Evolutionary conservation across 1,139 yeast species (phyloP).

Genomic region (Geotrichum macrosporum): DNA sequence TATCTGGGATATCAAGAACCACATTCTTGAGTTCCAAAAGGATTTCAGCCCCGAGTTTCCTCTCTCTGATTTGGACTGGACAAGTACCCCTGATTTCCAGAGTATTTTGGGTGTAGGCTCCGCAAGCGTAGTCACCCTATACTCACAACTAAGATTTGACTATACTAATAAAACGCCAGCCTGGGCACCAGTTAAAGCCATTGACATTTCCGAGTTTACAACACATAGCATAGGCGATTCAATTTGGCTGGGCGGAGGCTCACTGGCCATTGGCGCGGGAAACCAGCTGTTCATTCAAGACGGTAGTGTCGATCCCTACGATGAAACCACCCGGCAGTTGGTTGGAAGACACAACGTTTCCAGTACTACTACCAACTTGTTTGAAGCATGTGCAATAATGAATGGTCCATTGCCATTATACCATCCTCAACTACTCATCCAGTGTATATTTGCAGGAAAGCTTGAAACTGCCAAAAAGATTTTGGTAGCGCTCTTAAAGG

Average conservation of each 20-base stretch:
- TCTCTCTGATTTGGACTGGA: slow-evolving; percentile 75
- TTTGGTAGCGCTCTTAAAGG: slow-evolving; percentile 47
- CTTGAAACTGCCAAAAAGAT: slow-evolving; percentile 54
- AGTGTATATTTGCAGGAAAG: slow-evolving; percentile 64
- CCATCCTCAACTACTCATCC: slow-evolving; percentile 87
- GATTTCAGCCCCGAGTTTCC: slow-evolving; percentile 35
- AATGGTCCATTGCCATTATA: slow-evolving; percentile 88
- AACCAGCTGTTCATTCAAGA: slow-evolving; percentile 84
- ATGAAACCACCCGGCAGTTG: slow-evolving; percentile 44
- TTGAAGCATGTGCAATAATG: slow-evolving; percentile 65
- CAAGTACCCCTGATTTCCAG: slow-evolving; percentile 58
- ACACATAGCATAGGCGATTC: slow-evolving; percentile 84
- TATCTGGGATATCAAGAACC: slow-evolving; percentile 72
- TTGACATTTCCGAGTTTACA: slow-evolving; percentile 68
- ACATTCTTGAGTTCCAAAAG: slow-evolving; percentile 61
- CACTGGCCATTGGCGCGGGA: slow-evolving; percentile 79
- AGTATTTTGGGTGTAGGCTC: slow-evolving; percentile 81
- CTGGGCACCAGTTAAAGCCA: slow-evolving; percentile 68
- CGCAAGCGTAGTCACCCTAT: slow-evolving; percentile 54
- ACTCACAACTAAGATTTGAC: slow-evolving; percentile 81
- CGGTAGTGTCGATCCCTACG: slow-evolving; percentile 56
- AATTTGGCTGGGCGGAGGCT: slow-evolving; percentile 76
- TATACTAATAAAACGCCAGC: slow-evolving; percentile 77
- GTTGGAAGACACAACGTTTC: slow-evolving; percentile 34
- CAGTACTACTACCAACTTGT: slow-evolving; percentile 44